Evolutionary conservation across 352 stramenopile species (phyloP), one percentile per base, ranked within the genome.

Genomic region (Phytophthora agathidicida): DNA sequence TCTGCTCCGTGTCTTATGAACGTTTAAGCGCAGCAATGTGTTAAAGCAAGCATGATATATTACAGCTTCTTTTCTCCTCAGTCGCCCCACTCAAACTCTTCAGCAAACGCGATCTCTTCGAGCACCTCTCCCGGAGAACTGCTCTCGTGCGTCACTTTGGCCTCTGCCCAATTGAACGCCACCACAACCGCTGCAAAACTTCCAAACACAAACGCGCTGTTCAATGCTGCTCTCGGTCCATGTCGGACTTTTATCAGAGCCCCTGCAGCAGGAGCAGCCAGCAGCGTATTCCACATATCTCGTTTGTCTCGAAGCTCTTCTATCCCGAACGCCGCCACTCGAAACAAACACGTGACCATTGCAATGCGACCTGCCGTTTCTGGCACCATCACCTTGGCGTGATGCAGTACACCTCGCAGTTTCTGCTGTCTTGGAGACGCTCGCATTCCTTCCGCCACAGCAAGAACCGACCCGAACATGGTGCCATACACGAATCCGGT

Each of bases 51-150:
- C n/a, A n/a, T n/a, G n/a, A n/a, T n/a, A n/a, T n/a, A n/a, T n/a
- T n/a, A n/a, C n/a, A n/a, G n/a, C n/a, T n/a, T n/a, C n/a, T n/a
- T n/a, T n/a, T n/a, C n/a, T n/a, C n/a, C n/a, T n/a, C n/a, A n/a
- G n/a, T n/a, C 27, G n/a, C 10, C 13, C 44, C 24, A 52, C 26
- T 80, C 64, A 9, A 79, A 47, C 27, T 81, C 72, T 55, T 78
- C 65, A 0, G 60, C 68, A 30, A 79, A 82, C 26, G 72, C 72
- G 44, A 80, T 71, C 50, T 82, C 69, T 36, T 82, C 66, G 14
- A 80, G 73, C 5, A 77, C 52, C 14, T 77, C 70, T 23, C 73
- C 61, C 0, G 64, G 63, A 8, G 51, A 61, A 42, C 37, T 60
- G 13, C 65, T 56, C 24, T 77, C 50, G 22, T 65, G 64, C 26